Evolutionary conservation across 768 basidiomycete species (phyloP).

Genomic region (Auricularia sp.): DNA sequence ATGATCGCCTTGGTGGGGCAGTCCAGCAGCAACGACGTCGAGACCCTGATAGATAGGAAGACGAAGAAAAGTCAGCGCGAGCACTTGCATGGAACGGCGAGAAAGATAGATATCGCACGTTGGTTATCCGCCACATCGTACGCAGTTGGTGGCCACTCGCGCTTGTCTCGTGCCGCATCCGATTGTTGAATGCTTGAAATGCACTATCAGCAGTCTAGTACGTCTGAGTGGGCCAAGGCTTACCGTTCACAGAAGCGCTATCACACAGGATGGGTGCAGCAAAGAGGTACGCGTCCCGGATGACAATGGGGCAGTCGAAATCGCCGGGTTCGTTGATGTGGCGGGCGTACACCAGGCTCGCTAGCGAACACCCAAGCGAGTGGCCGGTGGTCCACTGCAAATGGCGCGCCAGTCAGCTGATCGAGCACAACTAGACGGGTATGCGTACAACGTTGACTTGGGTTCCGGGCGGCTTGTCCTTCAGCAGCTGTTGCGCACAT

Average conservation of each 20-base stretch:
- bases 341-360: slow-evolving; percentile 14
- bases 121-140: slow-evolving; percentile 15
- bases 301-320: slow-evolving; percentile 7
- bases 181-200: slow-evolving; percentile 13
- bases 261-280: slow-evolving; percentile 15
- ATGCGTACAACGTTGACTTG: slow-evolving; percentile 11
- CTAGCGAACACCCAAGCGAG: slow-evolving; percentile 14
- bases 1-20: slow-evolving; percentile 13
- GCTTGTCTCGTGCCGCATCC: slow-evolving; percentile 10
- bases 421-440: neutral
- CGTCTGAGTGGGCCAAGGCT: neutral
- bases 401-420: neutral
- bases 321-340: slow-evolving; percentile 13
- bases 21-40: slow-evolving; percentile 11
- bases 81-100: neutral
- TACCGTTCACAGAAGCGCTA: slow-evolving; percentile 12
- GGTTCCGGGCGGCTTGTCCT: slow-evolving; percentile 9
- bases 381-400: slow-evolving; percentile 13
- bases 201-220: neutral
- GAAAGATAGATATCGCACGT: slow-evolving; percentile 4
- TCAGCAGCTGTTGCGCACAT: slow-evolving; percentile 9
- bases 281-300: slow-evolving; percentile 15
- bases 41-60: slow-evolving; percentile 2
- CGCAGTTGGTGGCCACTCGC: slow-evolving; percentile 9
- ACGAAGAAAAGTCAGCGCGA: neutral